Evolutionary conservation across 345 rosid genomes (phyloP).

Genomic region (Bretschneidera sinensis): DNA sequence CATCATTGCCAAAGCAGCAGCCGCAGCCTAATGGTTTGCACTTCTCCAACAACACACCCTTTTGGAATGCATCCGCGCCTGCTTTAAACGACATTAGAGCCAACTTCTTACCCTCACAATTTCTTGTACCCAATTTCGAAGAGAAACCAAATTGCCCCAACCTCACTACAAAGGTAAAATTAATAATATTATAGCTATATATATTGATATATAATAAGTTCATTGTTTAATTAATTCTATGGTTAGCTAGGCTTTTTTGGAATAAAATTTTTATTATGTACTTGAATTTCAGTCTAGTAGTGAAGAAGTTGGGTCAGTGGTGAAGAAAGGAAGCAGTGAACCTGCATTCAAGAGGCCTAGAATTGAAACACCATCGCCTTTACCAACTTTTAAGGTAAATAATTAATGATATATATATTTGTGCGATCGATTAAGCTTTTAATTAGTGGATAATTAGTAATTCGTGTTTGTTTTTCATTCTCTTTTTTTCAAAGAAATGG

Average conservation of each 20-base stretch:
- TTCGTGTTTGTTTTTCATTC: background rate
- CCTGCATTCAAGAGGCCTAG: constrained; percentile 50
- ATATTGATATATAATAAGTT: background rate
- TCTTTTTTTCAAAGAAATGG: constrained; percentile 2
- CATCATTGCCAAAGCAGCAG: constrained; percentile 32
- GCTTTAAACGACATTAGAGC: constrained; percentile 26
- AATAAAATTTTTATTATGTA: constrained; percentile 8
- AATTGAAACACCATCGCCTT: constrained; percentile 63
- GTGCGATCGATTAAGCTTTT: background rate
- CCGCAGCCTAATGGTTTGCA: constrained; percentile 32
- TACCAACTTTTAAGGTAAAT: constrained; percentile 86
- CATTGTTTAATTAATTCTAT: no score
- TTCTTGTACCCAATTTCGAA: constrained; percentile 26
- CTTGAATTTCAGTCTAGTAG: constrained; percentile 26
- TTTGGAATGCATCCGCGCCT: constrained; percentile 36
- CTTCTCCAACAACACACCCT: constrained; percentile 43
- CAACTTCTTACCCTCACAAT: constrained; percentile 26
- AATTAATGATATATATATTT: constrained; percentile 6
- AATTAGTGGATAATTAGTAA: no score
- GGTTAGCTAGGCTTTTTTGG: constrained; percentile 12
- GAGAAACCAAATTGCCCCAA: constrained; percentile 33
- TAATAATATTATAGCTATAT: no score
- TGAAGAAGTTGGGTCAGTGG: constrained; percentile 26
- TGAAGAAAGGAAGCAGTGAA: constrained; percentile 41
- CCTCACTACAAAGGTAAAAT: constrained; percentile 27